A percentile compares a stretch with the other conserved stretches of the same genome.
phyloP scores from a whole-genome alignment of 2,329 filamentous ascomycete genomes.

The Hysterium pulicare region DNA sequence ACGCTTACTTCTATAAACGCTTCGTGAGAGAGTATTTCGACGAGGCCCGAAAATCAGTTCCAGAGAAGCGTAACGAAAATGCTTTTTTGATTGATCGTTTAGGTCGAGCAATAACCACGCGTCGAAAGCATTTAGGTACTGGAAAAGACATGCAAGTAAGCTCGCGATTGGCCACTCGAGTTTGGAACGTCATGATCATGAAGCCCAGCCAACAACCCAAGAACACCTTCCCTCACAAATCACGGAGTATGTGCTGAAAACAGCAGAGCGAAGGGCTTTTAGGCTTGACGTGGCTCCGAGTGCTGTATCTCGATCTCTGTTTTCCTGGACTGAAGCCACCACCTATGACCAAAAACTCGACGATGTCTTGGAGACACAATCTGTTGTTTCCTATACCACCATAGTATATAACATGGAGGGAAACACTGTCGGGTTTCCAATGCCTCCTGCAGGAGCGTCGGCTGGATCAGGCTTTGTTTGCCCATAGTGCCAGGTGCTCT shows the following conservation, averaged over 20 bases:
- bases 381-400: conserved; percentile 6
- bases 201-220: too few species aligned
- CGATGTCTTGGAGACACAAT: conserved; percentile 1
- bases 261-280: too few species aligned
- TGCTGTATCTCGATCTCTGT: too few species aligned
- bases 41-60: background rate
- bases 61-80: conserved; percentile 1
- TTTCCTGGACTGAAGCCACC: conserved; percentile 4
- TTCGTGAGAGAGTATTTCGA: conserved; percentile 3
- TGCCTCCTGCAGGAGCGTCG: background rate
- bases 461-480: conserved; percentile 4
- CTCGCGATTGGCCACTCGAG: too few species aligned
- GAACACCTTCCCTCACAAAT: too few species aligned
- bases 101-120: conserved; percentile 2
- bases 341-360: conserved; percentile 1
- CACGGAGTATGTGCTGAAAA: too few species aligned
- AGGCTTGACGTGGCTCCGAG: too few species aligned
- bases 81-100: conserved; percentile 6
- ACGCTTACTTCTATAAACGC: conserved; percentile 1
- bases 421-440: conserved; percentile 3
- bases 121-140: conserved; percentile 4
- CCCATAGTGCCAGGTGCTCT: conserved; percentile 5
- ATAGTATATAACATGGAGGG: conserved; percentile 4
- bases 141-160: conserved; percentile 4
- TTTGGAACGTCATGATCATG: too few species aligned